Base-by-base conservation (phyloP, 345 rosid genomes). In the Gossypium ekmanianum region DNA sequence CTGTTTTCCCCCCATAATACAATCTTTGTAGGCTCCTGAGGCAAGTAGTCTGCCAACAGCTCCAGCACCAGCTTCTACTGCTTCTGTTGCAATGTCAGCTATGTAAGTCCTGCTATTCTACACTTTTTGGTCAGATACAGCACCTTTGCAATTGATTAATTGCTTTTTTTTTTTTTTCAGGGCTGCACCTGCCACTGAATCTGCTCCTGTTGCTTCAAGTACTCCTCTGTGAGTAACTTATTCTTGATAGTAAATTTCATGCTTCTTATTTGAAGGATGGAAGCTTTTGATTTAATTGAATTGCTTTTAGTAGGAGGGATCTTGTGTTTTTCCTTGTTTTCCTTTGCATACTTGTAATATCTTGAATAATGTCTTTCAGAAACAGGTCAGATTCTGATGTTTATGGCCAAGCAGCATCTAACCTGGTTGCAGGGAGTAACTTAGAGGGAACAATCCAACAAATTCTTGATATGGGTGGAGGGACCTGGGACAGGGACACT, bases 401-500 rank as follows among this genome's bases (percentile, higher is more conserved):
- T 24, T 68, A 68, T 75, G 97, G 90, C 68, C 89, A 87, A 81
- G 98, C 97, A 45, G 98, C 99, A 76, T 91, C 98, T 3, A 93
- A 81, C 83, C 85, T 95, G 68, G 97, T 94, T 45, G 96, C 94
- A n/a, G 99, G 96, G 77, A 91, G 50, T 75, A 88, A 90, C 79
- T 81, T 95, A 74, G 96, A 95, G 79, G 93, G 87, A 75, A 61
- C 90, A 61, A 79, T 95, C 74, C 97, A 93, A 82, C 92, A 95
- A 75, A 95, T 95, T 84, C 85, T 95, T 82, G 98, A 93, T 78
- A 90, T 95, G 92, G 99, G 98, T 70, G 98, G 97, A 73, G 97
- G 98, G 62, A 85, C 83, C 9, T 93, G 98, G 98, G 93, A 91
- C 74, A 91, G 96, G 80, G 97, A 91, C 26, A 89, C 87, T 68